Evolutionary conservation across 2,329 filamentous ascomycete genomes (phyloP).

Genomic region (Penicillium brasilianum): DNA sequence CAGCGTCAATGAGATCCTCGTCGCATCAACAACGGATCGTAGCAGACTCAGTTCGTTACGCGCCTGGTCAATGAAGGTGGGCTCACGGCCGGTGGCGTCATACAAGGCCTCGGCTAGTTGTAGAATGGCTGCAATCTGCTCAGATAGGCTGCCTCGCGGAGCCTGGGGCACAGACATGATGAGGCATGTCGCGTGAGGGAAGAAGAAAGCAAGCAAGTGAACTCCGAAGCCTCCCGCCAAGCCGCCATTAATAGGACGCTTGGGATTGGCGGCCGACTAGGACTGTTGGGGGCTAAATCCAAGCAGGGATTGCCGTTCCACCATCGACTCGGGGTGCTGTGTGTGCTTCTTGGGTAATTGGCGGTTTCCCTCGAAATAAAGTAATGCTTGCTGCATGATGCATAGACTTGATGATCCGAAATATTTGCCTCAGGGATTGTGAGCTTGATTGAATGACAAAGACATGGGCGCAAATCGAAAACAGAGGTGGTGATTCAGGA

Average conservation of each 20-base stretch:
- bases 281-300: conserved; percentile 3
- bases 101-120: conserved; percentile 21
- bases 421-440: not conserved
- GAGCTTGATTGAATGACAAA: not conserved
- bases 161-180: conserved; percentile 9
- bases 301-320: conserved; percentile 7
- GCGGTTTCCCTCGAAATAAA: not conserved
- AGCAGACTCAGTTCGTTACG: conserved; percentile 24
- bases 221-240: not conserved
- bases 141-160: conserved; percentile 1
- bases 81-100: conserved; percentile 19
- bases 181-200: not conserved
- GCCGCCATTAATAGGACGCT: not conserved
- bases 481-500: not conserved
- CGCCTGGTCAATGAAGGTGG: conserved; percentile 19
- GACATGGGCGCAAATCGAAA: not conserved
- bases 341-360: not conserved
- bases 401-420: not conserved
- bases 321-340: not conserved
- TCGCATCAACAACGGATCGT: conserved; percentile 6
- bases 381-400: not conserved
- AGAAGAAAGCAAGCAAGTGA: not conserved
- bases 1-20: conserved; percentile 9
- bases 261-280: not conserved
- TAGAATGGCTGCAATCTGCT: conserved; percentile 16